phyloP scores from a whole-genome alignment of 75 land plant genomes.

The Pinus albicaulis region DNA sequence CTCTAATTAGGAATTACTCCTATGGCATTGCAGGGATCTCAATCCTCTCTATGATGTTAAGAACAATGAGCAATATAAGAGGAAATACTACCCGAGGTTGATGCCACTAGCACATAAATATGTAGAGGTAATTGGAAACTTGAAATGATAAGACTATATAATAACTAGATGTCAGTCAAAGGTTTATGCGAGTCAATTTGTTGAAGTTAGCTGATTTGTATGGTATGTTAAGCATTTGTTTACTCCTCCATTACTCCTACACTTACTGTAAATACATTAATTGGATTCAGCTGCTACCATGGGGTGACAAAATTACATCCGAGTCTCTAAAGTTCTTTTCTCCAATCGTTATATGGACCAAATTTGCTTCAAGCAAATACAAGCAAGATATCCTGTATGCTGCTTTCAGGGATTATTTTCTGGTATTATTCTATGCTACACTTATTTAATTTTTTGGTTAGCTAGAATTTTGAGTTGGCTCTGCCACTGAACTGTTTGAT shows the following conservation, averaged over 20 bases:
- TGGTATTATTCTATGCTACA: slow-evolving; percentile 39
- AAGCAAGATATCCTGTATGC: slow-evolving; percentile 63
- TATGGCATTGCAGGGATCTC: slow-evolving; percentile 65
- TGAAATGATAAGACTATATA: background rate
- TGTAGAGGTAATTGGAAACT: slow-evolving; percentile 43
- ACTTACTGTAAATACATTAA: background rate
- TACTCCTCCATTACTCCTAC: background rate
- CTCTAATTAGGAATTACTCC: background rate
- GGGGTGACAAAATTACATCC: slow-evolving; percentile 91
- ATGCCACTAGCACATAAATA: slow-evolving; percentile 76
- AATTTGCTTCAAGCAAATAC: slow-evolving; percentile 50
- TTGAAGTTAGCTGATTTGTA: background rate
- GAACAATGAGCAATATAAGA: slow-evolving; percentile 47
- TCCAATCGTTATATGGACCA: slow-evolving; percentile 93
- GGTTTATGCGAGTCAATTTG: background rate
- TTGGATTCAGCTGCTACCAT: slow-evolving; percentile 85
- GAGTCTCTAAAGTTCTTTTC: slow-evolving; percentile 95
- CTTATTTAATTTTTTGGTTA: background rate
- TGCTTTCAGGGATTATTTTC: slow-evolving; percentile 85
- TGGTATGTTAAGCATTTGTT: background rate
- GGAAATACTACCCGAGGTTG: slow-evolving; percentile 68
- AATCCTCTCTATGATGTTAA: slow-evolving; percentile 81
- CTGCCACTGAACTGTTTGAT: background rate
- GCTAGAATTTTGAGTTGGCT: background rate
- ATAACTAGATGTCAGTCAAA: background rate